phyloP scores from a whole-genome alignment of 148 eudicot species.

The Selenicereus undatus region DNA sequence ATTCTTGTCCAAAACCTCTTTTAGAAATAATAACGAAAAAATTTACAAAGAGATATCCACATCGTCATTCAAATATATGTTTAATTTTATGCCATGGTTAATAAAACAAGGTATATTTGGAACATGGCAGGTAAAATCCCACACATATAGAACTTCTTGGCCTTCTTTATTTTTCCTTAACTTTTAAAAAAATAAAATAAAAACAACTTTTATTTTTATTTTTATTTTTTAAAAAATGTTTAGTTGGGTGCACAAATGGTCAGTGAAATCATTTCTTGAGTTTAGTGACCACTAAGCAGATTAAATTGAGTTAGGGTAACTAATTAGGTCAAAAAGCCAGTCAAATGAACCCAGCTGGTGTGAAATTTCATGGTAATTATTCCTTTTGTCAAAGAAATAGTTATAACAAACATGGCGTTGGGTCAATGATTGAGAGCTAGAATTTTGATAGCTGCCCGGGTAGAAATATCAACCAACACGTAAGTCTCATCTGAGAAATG shows the following conservation, averaged over 20 bases:
- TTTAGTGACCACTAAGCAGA: conserved; percentile 5
- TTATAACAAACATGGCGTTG: neutral
- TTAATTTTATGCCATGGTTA: too few species aligned
- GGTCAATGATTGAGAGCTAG: neutral
- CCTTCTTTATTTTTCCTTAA: too few species aligned
- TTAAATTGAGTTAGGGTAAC: neutral
- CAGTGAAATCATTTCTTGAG: conserved; percentile 1
- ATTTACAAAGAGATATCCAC: too few species aligned
- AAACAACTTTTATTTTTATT: neutral
- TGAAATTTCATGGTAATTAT: neutral
- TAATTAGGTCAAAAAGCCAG: neutral
- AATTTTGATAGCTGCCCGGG: neutral
- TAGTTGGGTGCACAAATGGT: neutral
- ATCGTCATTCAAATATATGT: too few species aligned
- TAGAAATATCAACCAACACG: neutral
- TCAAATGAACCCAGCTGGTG: conserved; percentile 1
- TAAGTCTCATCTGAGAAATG: neutral
- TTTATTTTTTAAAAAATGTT: neutral
- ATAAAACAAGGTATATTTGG: too few species aligned
- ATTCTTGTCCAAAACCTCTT: too few species aligned
- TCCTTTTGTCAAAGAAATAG: neutral
- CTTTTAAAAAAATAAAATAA: too few species aligned
- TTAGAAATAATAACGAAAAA: too few species aligned
- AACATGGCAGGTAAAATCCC: too few species aligned
- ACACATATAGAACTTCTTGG: too few species aligned